Evolutionary conservation across 345 rosid species (phyloP).

Genomic region (Bretschneidera sinensis): DNA sequence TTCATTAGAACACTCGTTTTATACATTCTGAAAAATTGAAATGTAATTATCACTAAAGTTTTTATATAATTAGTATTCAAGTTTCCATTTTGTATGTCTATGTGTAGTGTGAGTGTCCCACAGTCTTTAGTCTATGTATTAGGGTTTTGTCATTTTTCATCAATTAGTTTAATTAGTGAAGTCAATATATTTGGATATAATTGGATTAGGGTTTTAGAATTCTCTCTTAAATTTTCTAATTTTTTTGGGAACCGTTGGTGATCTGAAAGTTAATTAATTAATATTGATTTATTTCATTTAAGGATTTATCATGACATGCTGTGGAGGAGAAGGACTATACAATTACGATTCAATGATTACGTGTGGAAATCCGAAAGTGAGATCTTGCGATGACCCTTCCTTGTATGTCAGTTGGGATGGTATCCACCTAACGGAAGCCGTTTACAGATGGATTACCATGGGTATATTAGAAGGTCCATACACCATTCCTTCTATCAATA

Average conservation of each 20-base stretch:
- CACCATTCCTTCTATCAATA: slow-evolving; percentile 21
- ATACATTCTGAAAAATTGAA: too few relatives aligned
- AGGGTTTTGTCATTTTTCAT: too few relatives aligned
- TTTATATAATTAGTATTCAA: slow-evolving; percentile 9
- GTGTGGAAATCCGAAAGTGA: slow-evolving; percentile 24
- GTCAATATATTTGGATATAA: too few relatives aligned
- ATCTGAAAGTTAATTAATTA: too few relatives aligned
- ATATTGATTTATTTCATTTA: background rate
- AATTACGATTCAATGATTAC: slow-evolving; percentile 24
- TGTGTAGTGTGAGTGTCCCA: too few relatives aligned
- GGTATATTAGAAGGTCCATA: slow-evolving; percentile 24
- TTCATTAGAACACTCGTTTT: background rate
- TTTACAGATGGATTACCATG: slow-evolving; percentile 17
- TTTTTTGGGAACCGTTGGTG: too few relatives aligned
- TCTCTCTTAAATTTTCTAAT: too few relatives aligned
- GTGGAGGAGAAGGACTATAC: slow-evolving; percentile 41
- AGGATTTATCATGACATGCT: slow-evolving; percentile 52
- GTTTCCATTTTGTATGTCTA: too few relatives aligned
- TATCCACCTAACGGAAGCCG: slow-evolving; percentile 29
- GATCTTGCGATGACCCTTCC: slow-evolving; percentile 29
- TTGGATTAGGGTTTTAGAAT: too few relatives aligned
- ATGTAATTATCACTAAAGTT: background rate
- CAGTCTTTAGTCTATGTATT: too few relatives aligned
- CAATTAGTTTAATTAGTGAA: too few relatives aligned
- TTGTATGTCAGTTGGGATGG: slow-evolving; percentile 48